phyloP scores from a whole-genome alignment of 371 early-diverging fungal species.

The Mucor circinelloides region DNA sequence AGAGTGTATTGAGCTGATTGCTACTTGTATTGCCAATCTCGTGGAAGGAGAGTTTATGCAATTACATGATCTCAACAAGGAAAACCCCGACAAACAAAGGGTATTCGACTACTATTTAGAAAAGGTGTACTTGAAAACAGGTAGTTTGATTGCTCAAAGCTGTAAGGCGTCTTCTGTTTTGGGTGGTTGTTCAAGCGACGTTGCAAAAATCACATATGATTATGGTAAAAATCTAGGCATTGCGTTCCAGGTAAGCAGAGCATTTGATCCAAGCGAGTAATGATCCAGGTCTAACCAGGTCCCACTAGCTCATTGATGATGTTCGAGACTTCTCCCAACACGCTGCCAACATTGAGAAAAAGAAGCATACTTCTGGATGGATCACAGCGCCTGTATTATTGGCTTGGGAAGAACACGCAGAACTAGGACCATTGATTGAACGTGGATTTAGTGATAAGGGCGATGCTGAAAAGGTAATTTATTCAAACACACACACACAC shows the following conservation, averaged over 20 bases:
- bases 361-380: background rate
- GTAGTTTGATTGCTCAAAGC: constrained; percentile 92
- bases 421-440: constrained; percentile 81
- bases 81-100: constrained; percentile 23
- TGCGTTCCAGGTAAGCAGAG: constrained; percentile 81
- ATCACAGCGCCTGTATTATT: constrained; percentile 91
- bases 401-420: constrained; percentile 89
- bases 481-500: background rate
- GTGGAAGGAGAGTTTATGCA: constrained; percentile 98
- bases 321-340: constrained; percentile 87
- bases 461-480: background rate
- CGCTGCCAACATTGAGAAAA: constrained; percentile 85
- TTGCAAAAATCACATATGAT: constrained; percentile 74
- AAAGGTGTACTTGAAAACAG: constrained; percentile 96
- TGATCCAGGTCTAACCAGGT: background rate
- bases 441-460: constrained; percentile 75
- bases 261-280: background rate
- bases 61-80: constrained; percentile 69
- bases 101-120: constrained; percentile 82
- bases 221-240: constrained; percentile 91
- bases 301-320: constrained; percentile 81
- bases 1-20: constrained; percentile 91
- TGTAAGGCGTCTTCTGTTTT: constrained; percentile 88
- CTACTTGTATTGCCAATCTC: constrained; percentile 90
- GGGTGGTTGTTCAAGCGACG: constrained; percentile 73